Evolutionary conservation across 78 protist species (phyloP), one percentile per base, ranked within the genome.

Genomic region (Mastigamoeba balamuthi): DNA sequence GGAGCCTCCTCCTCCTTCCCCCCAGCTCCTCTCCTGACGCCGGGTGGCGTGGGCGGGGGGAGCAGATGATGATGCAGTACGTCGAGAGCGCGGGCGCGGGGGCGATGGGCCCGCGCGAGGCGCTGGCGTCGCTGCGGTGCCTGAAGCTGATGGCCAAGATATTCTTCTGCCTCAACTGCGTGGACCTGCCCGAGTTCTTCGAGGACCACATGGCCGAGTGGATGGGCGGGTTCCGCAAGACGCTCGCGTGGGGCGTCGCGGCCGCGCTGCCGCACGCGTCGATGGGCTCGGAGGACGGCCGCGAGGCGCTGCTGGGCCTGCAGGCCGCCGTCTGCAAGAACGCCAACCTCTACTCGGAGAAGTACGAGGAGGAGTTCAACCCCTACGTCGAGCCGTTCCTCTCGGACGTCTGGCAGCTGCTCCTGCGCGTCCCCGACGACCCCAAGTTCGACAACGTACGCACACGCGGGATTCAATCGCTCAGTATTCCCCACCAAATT

Each of bases 181-280:
- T 85, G 8, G 90, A 85, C 48, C 63, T 92, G 40, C 93, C 94
- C 30, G 94, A 82, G 66, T 92, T 63, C 66, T 91, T 92, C 43
- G 94, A 92, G 52, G 92, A 90, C 72, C 82, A 88, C 75, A 66
- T 92, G 65, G 41, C 6, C 10, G 30, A 53, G 5, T 92, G 79
- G 70, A 69, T 86, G 66, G 41, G 5, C 8, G 76, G 48, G 33
- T 89, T 92, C 72, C 69, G 40, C 44, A 44, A 39, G 27, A 30
- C 48, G 40, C 48, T 81, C 42, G 33, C 28, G 65, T 38, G 30
- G 27, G n/a, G n/a, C n/a, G n/a, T n/a, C n/a, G n/a, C n/a, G n/a
- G n/a, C n/a, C n/a, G n/a, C n/a, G n/a, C n/a, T n/a, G n/a, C n/a
- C n/a, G n/a, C n/a, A n/a, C n/a, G n/a, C n/a, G n/a, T n/a, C n/a